A percentile compares a stretch with the other conserved stretches of the same genome.
Evolutionary conservation across 805 yeast species (phyloP).

Genomic region (Metschnikowia bowlesiae): DNA sequence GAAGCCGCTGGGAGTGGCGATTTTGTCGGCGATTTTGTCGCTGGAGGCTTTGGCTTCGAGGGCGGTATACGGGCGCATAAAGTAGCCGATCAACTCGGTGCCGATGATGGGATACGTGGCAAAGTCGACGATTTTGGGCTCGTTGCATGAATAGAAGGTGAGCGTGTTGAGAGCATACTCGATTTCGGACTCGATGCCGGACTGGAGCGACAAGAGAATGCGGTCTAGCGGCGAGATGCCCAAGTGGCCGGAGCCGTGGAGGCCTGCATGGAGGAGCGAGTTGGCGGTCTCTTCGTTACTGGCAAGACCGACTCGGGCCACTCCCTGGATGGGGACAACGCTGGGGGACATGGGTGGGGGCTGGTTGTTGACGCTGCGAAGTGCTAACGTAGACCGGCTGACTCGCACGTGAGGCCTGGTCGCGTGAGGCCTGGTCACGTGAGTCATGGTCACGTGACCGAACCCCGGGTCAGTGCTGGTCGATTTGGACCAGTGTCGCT

Average conservation of each 20-base stretch:
- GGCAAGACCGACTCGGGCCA: slow-evolving; percentile 12
- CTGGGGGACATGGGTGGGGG: slow-evolving; percentile 10
- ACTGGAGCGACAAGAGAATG: slow-evolving; percentile 63
- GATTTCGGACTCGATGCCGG: slow-evolving; percentile 62
- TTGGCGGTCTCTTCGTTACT: slow-evolving; percentile 11
- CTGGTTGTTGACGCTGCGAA: slow-evolving; percentile 1
- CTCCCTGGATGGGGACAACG: slow-evolving; percentile 15
- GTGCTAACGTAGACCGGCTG: neutral
- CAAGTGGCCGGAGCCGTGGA: slow-evolving; percentile 30
- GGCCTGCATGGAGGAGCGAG: slow-evolving; percentile 10
- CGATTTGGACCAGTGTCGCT: too few relatives aligned
- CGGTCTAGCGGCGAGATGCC: slow-evolving; percentile 66
- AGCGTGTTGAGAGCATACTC: slow-evolving; percentile 65
- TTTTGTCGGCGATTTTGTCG: slow-evolving; percentile 14
- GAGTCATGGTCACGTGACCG: neutral
- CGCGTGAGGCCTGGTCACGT: neutral
- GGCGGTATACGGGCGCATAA: slow-evolving; percentile 31
- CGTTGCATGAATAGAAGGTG: slow-evolving; percentile 45
- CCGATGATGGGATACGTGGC: slow-evolving; percentile 41
- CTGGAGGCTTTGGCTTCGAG: slow-evolving; percentile 10
- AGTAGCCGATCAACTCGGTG: slow-evolving; percentile 34
- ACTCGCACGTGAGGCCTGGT: neutral
- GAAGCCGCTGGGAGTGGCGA: neutral
- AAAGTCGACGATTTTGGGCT: slow-evolving; percentile 47
- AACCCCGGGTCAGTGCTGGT: too few relatives aligned